Conservation (phyloP, 2,329 filamentous ascomycete genomes). For the Metarhizium rileyi region DNA sequence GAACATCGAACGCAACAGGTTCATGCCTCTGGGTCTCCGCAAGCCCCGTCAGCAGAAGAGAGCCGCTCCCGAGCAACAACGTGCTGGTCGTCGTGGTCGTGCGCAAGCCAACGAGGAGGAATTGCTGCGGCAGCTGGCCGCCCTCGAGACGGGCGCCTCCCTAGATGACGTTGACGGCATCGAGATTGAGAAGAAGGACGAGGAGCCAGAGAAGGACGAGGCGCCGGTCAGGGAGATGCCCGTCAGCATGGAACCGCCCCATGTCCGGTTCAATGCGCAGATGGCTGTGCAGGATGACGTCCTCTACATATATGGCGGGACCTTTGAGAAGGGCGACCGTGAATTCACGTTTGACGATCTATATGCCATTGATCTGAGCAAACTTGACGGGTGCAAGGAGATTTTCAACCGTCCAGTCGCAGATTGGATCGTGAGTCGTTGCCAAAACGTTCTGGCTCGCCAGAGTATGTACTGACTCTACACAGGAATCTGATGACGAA, state of each 20-base stretch:
- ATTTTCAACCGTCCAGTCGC: slow-evolving; percentile 75
- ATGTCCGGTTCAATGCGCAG: slow-evolving; percentile 83
- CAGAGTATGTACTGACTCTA: neutral
- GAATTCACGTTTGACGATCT: slow-evolving; percentile 96
- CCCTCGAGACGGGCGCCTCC: slow-evolving; percentile 66
- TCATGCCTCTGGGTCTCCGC: slow-evolving; percentile 73
- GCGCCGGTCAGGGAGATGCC: slow-evolving; percentile 52
- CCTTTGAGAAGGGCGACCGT: slow-evolving; percentile 86
- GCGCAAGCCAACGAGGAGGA: slow-evolving; percentile 89
- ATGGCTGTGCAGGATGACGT: slow-evolving; percentile 86
- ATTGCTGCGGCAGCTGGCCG: slow-evolving; percentile 74
- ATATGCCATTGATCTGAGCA: slow-evolving; percentile 87
- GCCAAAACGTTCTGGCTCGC: no score
- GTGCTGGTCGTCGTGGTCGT: slow-evolving; percentile 55
- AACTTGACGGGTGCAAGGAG: slow-evolving; percentile 87
- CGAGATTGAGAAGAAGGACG: slow-evolving; percentile 40
- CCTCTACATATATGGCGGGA: slow-evolving; percentile 90
- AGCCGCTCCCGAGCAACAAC: slow-evolving; percentile 40
- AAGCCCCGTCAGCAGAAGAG: slow-evolving; percentile 61
- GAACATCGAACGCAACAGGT: slow-evolving; percentile 92
- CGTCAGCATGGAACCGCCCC: slow-evolving; percentile 73
- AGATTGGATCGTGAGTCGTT: slow-evolving; percentile 62
- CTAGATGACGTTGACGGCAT: slow-evolving; percentile 43
- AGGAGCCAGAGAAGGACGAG: slow-evolving; percentile 44
- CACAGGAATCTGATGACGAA: slow-evolving; percentile 46